Evolutionary conservation across 192 early-diverging fungal species (phyloP).

Genomic region (Coemansia sp.): DNA sequence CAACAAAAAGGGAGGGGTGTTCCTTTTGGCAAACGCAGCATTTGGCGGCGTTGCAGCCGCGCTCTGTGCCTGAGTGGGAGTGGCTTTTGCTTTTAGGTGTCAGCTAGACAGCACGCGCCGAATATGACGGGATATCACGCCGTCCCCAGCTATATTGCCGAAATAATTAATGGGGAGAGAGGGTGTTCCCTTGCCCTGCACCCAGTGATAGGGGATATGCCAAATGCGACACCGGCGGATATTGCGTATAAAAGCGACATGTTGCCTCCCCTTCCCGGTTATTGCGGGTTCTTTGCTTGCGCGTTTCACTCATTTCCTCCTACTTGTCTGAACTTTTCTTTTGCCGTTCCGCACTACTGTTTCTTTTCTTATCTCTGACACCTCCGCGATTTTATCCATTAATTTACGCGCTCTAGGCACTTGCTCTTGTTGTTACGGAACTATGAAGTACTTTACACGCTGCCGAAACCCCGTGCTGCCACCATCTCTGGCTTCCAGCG

Average conservation of each 20-base stretch:
- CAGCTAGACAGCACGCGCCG: not conserved
- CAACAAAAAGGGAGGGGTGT: not conserved
- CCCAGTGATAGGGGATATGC: not conserved
- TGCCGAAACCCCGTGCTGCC: not conserved
- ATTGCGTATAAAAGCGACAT: not conserved
- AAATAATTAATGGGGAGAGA: not conserved
- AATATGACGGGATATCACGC: constrained; percentile 7
- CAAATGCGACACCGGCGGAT: not conserved
- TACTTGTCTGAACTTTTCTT: not conserved
- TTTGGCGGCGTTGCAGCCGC: constrained; percentile 11
- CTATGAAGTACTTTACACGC: not conserved
- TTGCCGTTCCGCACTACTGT: not conserved
- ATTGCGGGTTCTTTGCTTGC: not conserved
- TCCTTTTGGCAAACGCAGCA: not conserved
- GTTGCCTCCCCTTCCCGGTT: not conserved
- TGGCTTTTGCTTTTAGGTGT: constrained; percentile 9
- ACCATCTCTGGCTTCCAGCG: constrained; percentile 3
- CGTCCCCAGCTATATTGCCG: constrained; percentile 2
- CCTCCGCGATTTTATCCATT: not conserved
- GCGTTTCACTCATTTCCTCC: not conserved
- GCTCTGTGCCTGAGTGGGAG: not conserved
- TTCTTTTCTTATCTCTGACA: not conserved
- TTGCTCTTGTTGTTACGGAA: not conserved
- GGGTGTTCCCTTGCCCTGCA: not conserved
- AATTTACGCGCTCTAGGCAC: not conserved